phyloP scores from a whole-genome alignment of 2,329 filamentous ascomycete genomes.

The Colletotrichum lentis region DNA sequence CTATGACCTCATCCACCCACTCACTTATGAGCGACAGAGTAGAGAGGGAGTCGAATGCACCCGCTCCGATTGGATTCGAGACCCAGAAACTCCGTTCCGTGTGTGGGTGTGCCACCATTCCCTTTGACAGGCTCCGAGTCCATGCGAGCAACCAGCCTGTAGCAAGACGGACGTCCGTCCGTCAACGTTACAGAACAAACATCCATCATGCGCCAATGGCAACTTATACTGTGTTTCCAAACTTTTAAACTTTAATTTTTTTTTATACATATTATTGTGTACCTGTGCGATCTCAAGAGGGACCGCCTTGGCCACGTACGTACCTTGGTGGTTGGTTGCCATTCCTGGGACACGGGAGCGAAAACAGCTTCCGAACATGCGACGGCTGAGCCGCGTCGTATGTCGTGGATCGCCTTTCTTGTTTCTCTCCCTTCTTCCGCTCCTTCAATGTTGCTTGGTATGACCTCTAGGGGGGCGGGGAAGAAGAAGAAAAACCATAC shows the following conservation, averaged over 20 bases:
- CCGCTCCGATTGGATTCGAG: conserved; percentile 4
- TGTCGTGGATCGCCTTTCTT: neutral
- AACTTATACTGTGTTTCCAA: no score
- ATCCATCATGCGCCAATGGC: neutral
- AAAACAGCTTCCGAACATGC: neutral
- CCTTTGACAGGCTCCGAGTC: no score
- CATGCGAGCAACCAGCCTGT: no score
- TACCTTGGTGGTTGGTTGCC: neutral
- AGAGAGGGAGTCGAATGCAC: neutral
- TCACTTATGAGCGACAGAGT: neutral
- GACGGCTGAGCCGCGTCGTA: neutral
- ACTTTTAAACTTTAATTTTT: no score
- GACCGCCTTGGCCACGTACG: no score
- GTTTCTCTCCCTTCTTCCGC: neutral
- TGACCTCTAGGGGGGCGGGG: neutral
- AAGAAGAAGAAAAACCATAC: neutral
- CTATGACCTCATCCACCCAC: no score
- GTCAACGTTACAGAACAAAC: conserved; percentile 2
- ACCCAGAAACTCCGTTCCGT: neutral
- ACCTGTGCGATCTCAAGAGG: no score
- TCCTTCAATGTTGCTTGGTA: neutral
- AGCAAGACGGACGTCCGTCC: conserved; percentile 26
- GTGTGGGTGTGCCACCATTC: no score
- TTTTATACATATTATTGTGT: no score
- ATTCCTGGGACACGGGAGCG: neutral